Evolutionary conservation across 192 early-diverging fungal species (phyloP).

Genomic region (Coemansia brasiliensis): DNA sequence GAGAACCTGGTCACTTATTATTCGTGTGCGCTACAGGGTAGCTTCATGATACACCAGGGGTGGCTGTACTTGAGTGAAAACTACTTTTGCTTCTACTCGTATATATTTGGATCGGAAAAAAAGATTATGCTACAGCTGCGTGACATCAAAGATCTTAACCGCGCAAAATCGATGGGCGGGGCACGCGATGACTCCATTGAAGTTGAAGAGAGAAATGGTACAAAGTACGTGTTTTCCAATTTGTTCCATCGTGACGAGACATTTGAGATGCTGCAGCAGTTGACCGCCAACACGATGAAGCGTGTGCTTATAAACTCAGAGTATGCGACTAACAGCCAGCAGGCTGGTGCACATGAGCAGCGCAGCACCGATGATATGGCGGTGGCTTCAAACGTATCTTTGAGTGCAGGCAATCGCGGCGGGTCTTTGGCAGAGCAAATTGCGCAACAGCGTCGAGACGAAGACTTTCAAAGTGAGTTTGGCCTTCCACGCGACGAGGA

Average conservation of each 20-base stretch:
- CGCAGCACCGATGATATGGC: slow-evolving; percentile 13
- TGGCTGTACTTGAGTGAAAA: slow-evolving; percentile 97
- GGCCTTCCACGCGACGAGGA: slow-evolving; percentile 75
- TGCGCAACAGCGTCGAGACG: slow-evolving; percentile 76
- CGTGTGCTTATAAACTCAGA: slow-evolving; percentile 80
- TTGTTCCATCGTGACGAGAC: slow-evolving; percentile 97
- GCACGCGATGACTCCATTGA: slow-evolving; percentile 85
- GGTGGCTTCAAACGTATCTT: background rate
- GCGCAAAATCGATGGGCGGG: slow-evolving; percentile 88
- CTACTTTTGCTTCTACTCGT: slow-evolving; percentile 93
- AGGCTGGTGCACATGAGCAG: slow-evolving; percentile 5
- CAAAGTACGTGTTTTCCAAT: slow-evolving; percentile 87
- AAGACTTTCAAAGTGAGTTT: slow-evolving; percentile 72
- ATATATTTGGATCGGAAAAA: slow-evolving; percentile 89
- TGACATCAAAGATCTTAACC: slow-evolving; percentile 83
- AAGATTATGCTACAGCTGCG: slow-evolving; percentile 89
- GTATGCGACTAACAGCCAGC: slow-evolving; percentile 26
- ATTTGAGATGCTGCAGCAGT: slow-evolving; percentile 89
- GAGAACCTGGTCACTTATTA: slow-evolving; percentile 96
- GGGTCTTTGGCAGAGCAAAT: slow-evolving; percentile 59
- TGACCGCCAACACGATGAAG: slow-evolving; percentile 86
- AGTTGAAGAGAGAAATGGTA: slow-evolving; percentile 78
- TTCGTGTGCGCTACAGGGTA: slow-evolving; percentile 82
- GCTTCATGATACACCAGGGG: slow-evolving; percentile 84
- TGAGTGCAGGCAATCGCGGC: background rate